Evolutionary conservation across 805 yeast species (phyloP).

Genomic region (Saccharomycopsis fibuligera): DNA sequence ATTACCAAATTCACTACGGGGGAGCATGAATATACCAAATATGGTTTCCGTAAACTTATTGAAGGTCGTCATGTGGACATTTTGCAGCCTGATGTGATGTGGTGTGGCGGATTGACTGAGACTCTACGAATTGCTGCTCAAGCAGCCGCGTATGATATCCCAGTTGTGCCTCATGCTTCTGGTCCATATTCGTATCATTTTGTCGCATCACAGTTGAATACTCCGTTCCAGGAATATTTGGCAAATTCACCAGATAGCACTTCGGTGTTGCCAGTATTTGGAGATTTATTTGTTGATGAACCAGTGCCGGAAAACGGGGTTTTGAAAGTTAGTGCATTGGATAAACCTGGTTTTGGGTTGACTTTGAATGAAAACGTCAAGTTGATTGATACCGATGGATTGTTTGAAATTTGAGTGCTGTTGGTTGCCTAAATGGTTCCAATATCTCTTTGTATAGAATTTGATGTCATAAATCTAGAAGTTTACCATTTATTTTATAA

Average conservation of each 20-base stretch:
- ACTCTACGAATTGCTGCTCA: slow-evolving; percentile 40
- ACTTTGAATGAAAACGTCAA: slow-evolving; percentile 38
- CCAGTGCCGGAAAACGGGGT: slow-evolving; percentile 41
- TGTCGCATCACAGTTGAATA: slow-evolving; percentile 42
- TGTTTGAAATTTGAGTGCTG: too few relatives aligned
- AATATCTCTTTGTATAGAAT: too few relatives aligned
- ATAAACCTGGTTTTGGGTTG: slow-evolving; percentile 46
- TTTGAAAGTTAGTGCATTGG: slow-evolving; percentile 34
- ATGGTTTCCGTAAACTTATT: slow-evolving; percentile 45
- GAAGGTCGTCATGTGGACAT: slow-evolving; percentile 44
- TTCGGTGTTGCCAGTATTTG: slow-evolving; percentile 41
- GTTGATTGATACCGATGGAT: slow-evolving; percentile 32
- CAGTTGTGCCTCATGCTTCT: slow-evolving; percentile 49
- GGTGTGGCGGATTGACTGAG: slow-evolving; percentile 49
- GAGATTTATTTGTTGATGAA: slow-evolving; percentile 40
- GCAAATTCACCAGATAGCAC: slow-evolving; percentile 45
- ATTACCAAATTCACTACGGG: slow-evolving; percentile 44
- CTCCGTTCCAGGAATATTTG: slow-evolving; percentile 47
- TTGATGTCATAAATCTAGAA: too few relatives aligned
- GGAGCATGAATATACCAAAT: slow-evolving; percentile 46
- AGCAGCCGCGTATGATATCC: slow-evolving; percentile 48
- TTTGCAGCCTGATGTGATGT: slow-evolving; percentile 47
- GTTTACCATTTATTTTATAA: too few relatives aligned
- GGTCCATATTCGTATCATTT: slow-evolving; percentile 48
- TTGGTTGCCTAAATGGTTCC: too few relatives aligned